Base-by-base conservation (phyloP, 2,329 filamentous ascomycete species). In the Exophiala oligosperma region DNA sequence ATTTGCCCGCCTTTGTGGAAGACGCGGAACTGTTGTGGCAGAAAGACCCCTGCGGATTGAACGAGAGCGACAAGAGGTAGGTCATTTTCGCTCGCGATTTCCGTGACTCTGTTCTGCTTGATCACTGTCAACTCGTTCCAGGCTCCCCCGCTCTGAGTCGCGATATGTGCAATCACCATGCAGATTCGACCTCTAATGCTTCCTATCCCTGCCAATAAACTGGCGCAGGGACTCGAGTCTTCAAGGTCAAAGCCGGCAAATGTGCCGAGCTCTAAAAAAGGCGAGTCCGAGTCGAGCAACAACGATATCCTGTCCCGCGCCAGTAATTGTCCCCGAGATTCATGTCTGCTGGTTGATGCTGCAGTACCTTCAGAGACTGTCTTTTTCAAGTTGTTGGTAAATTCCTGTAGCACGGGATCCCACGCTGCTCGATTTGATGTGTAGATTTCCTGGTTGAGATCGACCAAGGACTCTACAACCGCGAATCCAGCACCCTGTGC, bases 11-110 rank as follows among this genome's bases (percentile, higher is more conserved):
- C 73, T 54, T 73, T 73, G 66, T 77, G 76, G 59, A 78, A 78
- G n/a, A 78, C 75, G 1, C 71, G 68, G 53, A 78, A 77, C 40
- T 78, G 76, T 47, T 77, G 73, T 0, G 76, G 76, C 9, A 78
- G 67, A 40, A 76, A 76, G 5, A 76, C 73, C 3, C 74, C 73
- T 17, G 73, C 74, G 17, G 75, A 76, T 66, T 77, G 75, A 0
- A 76, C 73, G 0, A 77, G 60, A 0, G 73, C 71, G 23, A 77
- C 70, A 0, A 77, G 54, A 1, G 73, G 74, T 1, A 77, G 67
- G 7, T 72, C 67, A n/a, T 77, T 76, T 52, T 77, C 74, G 5
- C 68, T 70, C 4, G 71, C 72, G 12, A 75, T 72, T 32, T 70
- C 71, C 17, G 68, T 74, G 32, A 75, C 69, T 7, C 74, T 70